Base-by-base conservation (phyloP, 768 basidiomycete species). In the Trichaptum fuscoviolaceum region DNA sequence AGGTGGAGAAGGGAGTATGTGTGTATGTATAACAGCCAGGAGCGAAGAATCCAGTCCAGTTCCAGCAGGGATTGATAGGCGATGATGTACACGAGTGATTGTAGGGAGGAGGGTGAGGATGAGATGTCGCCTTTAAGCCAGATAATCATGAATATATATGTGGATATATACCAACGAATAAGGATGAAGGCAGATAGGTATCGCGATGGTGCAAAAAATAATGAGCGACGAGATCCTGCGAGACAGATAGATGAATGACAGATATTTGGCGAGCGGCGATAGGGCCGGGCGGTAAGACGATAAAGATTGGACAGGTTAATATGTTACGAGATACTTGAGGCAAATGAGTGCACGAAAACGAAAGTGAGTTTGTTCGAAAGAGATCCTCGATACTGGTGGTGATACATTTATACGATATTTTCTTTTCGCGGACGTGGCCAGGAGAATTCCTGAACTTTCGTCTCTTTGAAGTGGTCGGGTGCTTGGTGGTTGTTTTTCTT, bases 21-120 rank as follows among this genome's bases (percentile, higher is more conserved):
- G 10, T 52, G 30, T 52, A 52, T 52, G 20, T 52, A 15, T 52
- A 20, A 52, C 42, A 52, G 42, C 42, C 42, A 52, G 42, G 42
- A 52, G 42, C 42, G 42, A 52, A 52, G 42, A 52, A 52, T 52
- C 42, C 42, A 52, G 42, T 52, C 42, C 42, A 52, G 42, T 52
- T 52, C 42, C 42, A 52, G 42, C 42, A 12, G 42, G 42, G 42
- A 6, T 12, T 12, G 42, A 52, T 12, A 52, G 42, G 42, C 3
- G 42, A 20, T 52, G 42, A 52, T 52, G 20, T 52, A 52, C 42
- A 52, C 42, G 8, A 30, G 2, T 30, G 30, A 30, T 30, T 30
- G 30, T 30, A 30, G 30, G 4, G 30, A 30, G 30, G 30, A 30
- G 4, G 30, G 30, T 2, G 30, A 30, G 30, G 4, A 8, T 30